Base-by-base conservation (phyloP, 169 alveolate genomes). In the Plasmodium ovale region DNA sequence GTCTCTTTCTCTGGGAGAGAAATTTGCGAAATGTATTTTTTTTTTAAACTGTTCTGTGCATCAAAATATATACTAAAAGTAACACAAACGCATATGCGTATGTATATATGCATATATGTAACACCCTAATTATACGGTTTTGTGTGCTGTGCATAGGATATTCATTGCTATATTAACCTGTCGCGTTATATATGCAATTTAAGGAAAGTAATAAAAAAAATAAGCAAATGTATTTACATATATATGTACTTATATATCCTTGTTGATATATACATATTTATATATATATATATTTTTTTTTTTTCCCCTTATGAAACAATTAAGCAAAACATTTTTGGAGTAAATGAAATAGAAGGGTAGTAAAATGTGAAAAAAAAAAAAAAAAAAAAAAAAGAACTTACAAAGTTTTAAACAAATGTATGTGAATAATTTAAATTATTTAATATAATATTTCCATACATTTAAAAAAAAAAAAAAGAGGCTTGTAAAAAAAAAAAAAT, bases 321-420 rank as follows among this genome's bases (percentile, higher is more conserved):
- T 54, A 54, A 54, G 27, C 64, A 54, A 54, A 54, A 6, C 14
- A 54, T 19, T 54, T 54, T n/a, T 54, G 7, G 7, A 21, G 7
- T 12, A 54, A 54, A 54, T 16, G 25, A 12, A 54, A n/a, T 54
- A 19, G 16, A 54, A 7, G 16, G 25, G 21, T n/a, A 19, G 16
- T 7, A 19, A 54, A 19, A 54, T 16, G 10, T 16, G 25, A 54
- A 54, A 54, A 54, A 54, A 54, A 54, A n/a, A 51, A 0, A 54
- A n/a, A n/a, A 54, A n/a, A 54, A 54, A 54, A 54, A 54, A n/a
- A 54, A 54, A 54, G 21, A 54, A 54, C 21, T n/a, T 54, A 19
- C 64, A 54, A 54, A 54, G 27, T 54, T 54, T 54, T 54, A 54
- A 10, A 54, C 64, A 54, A 54, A 54, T 54, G 10, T 16, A n/a